Evolutionary conservation across 2,329 filamentous ascomycete genomes (phyloP).

Genomic region (Ophiostoma piceae): DNA sequence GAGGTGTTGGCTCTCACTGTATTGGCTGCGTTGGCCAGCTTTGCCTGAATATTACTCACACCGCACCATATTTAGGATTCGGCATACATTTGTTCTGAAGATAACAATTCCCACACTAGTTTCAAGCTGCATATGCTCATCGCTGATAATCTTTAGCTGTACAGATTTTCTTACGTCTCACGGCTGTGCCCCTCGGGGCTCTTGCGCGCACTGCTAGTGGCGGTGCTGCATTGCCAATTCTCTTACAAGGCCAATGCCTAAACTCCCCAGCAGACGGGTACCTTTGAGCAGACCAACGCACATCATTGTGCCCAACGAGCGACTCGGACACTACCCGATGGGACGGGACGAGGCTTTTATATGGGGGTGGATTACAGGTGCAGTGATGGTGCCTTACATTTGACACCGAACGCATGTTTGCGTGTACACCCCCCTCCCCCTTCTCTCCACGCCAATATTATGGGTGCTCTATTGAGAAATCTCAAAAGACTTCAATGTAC

Average conservation of each 20-base stretch:
- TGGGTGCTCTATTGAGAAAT: neutral
- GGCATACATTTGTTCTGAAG: neutral
- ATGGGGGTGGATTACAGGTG: conserved; percentile 15
- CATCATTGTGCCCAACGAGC: conserved; percentile 22
- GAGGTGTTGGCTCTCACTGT: conserved; percentile 20
- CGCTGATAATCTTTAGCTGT: neutral
- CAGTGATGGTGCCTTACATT: conserved; percentile 26
- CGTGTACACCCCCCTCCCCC: neutral
- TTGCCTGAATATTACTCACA: neutral
- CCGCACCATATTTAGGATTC: neutral
- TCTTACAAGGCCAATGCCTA: neutral
- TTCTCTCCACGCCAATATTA: neutral
- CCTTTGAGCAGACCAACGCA: neutral
- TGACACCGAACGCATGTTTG: conserved; percentile 10
- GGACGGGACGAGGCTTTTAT: conserved; percentile 21
- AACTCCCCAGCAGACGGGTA: neutral
- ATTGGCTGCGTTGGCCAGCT: neutral
- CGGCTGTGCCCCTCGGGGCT: neutral
- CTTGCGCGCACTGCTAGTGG: neutral
- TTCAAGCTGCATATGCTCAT: neutral
- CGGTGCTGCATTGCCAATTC: neutral
- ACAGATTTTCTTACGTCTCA: neutral
- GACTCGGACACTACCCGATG: conserved; percentile 23
- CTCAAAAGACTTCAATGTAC: neutral
- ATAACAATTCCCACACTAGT: neutral